These are phyloP conservation scores for Rhodocollybia butyracea DNA, from an alignment of 768 basidiomycete genomes.

Conservation along the genomic window DNA sequence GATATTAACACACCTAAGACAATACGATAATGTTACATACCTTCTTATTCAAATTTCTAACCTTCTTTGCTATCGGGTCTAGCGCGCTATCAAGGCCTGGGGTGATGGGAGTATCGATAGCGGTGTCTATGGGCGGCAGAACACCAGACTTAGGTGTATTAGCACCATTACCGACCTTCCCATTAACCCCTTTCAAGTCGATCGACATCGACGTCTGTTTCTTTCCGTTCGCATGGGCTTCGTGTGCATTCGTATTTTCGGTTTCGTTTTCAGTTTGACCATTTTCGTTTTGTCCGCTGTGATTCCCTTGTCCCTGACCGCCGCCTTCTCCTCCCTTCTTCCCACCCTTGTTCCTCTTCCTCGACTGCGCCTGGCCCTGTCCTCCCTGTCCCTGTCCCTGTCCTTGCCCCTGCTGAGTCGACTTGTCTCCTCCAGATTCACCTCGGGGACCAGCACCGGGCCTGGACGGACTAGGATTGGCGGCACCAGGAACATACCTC, in stretches of 20 bases:
- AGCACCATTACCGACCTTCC: background rate
- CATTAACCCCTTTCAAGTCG: background rate
- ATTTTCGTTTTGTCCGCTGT: constrained; percentile 16
- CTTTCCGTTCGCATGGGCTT: constrained; percentile 11
- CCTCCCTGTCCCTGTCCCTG: constrained; percentile 16
- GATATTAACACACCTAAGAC: background rate
- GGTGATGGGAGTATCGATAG: constrained; percentile 42
- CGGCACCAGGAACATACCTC: constrained; percentile 75
- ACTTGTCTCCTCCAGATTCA: constrained; percentile 9
- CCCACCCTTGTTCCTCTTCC: constrained; percentile 29
- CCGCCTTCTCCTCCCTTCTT: constrained; percentile 27
- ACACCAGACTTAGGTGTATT: constrained; percentile 10
- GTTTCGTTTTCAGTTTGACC: constrained; percentile 33
- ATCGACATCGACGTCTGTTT: constrained; percentile 11
- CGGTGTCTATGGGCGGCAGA: constrained; percentile 10
- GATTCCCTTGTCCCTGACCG: constrained; percentile 27
- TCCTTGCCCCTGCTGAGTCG: constrained; percentile 11
- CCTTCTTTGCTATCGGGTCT: constrained; percentile 88
- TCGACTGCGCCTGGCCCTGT: constrained; percentile 9
- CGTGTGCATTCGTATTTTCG: constrained; percentile 23
- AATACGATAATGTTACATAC: constrained; percentile 33
- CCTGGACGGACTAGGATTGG: constrained; percentile 16
- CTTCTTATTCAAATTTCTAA: constrained; percentile 94
- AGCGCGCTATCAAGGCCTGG: constrained; percentile 55
- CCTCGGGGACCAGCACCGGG: constrained; percentile 15